Percentiles rank a stretch among this genome's conserved stretches.
phyloP scores from a whole-genome alignment of 2,329 filamentous ascomycete species.

The Apiospora koreana region DNA sequence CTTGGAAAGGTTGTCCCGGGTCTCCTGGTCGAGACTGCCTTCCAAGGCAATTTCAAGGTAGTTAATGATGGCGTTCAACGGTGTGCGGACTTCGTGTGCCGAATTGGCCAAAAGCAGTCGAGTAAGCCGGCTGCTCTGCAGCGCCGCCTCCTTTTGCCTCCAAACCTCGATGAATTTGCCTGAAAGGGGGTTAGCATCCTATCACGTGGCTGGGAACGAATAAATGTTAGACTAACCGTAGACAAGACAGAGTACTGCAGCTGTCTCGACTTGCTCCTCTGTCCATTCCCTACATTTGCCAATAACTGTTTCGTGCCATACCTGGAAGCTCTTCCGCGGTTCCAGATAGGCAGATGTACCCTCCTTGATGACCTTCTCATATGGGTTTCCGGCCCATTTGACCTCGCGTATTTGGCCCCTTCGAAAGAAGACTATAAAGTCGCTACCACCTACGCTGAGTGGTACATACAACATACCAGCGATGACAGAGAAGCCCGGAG shows the following conservation, averaged over 20 bases:
- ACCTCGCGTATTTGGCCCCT: constrained; percentile 73
- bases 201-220: background rate
- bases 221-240: constrained; percentile 60
- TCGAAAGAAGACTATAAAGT: constrained; percentile 93
- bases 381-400: constrained; percentile 85
- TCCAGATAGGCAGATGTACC: constrained; percentile 75
- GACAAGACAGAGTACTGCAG: constrained; percentile 82
- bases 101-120: constrained; percentile 81
- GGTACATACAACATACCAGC: constrained; percentile 83
- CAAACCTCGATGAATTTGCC: constrained; percentile 87
- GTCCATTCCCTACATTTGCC: constrained; percentile 87
- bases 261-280: constrained; percentile 86
- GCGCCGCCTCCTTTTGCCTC: constrained; percentile 83
- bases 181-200: constrained; percentile 20
- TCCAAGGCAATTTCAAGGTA: constrained; percentile 91
- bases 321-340: constrained; percentile 76
- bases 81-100: constrained; percentile 88
- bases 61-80: constrained; percentile 91
- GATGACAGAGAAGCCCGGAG: constrained; percentile 75
- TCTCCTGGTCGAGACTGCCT: constrained; percentile 76
- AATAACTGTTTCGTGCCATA: constrained; percentile 78
- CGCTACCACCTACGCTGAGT: constrained; percentile 70
- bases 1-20: constrained; percentile 77
- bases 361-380: constrained; percentile 74
- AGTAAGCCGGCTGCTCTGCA: constrained; percentile 82